Conservation (phyloP, 148 eudicot genomes). For the Spergularia bocconei region DNA sequence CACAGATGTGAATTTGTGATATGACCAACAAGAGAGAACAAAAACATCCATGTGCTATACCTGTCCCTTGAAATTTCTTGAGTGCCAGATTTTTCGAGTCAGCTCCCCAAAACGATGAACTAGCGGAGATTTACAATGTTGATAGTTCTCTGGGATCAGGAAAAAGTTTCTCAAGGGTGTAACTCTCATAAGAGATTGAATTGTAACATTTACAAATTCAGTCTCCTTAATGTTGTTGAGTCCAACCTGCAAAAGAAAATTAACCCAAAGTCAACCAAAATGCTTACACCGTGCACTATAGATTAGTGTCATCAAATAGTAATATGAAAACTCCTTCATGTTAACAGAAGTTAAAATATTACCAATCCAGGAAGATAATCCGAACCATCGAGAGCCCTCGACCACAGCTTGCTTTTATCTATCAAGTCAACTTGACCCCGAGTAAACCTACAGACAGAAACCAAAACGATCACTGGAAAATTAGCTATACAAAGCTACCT, state of each 20-base stretch:
- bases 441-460: conserved; percentile 42
- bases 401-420: conserved; percentile 79
- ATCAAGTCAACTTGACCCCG: conserved; percentile 64
- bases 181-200: conserved; percentile 92
- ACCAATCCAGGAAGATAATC: conserved; percentile 99
- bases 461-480: conserved; percentile 7
- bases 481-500: background rate
- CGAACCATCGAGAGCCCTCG: conserved; percentile 98
- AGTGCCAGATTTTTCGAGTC: conserved; percentile 91
- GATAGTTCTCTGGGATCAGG: conserved; percentile 89
- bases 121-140: conserved; percentile 70
- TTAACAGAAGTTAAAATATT: conserved; percentile 15
- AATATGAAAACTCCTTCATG: background rate
- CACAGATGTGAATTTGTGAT: background rate
- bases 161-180: conserved; percentile 96
- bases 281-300: conserved; percentile 1
- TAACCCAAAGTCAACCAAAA: conserved; percentile 3
- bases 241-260: conserved; percentile 58
- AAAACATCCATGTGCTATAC: conserved; percentile 35
- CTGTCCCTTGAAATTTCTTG: conserved; percentile 97
- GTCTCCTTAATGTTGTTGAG: conserved; percentile 88
- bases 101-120: conserved; percentile 98
- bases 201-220: conserved; percentile 92
- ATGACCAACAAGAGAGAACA: background rate
- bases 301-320: background rate